Percentiles rank a stretch among this genome's conserved stretches.
Conservation (phyloP, 345 rosid species). For the Eucalyptus caleyi region DNA sequence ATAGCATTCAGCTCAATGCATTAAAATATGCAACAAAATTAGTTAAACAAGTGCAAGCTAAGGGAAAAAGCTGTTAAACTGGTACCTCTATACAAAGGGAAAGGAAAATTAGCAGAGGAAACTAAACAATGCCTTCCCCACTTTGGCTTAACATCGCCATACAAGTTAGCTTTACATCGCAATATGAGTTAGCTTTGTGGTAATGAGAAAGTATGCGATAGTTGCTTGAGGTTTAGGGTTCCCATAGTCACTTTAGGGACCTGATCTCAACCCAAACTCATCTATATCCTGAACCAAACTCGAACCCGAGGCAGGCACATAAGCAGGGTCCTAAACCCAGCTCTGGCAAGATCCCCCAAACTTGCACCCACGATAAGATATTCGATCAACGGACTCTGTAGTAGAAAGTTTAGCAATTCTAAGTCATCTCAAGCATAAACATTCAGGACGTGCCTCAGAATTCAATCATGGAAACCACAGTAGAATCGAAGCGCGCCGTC, state of each 20-base stretch:
- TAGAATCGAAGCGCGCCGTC: background rate
- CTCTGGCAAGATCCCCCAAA: background rate
- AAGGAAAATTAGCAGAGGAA: background rate
- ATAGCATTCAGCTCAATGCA: background rate
- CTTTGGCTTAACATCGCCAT: background rate
- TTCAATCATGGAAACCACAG: background rate
- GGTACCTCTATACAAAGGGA: background rate
- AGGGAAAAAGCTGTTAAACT: background rate
- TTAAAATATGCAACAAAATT: background rate
- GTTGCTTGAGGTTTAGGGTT: background rate
- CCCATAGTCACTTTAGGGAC: background rate
- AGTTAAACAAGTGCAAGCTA: background rate
- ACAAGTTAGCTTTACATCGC: background rate
- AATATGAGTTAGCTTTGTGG: background rate
- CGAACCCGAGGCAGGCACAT: background rate
- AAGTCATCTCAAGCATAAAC: background rate
- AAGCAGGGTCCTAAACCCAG: background rate
- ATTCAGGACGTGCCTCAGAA: background rate
- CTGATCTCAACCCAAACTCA: background rate
- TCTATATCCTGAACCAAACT: background rate
- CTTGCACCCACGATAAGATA: background rate
- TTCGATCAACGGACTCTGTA: background rate
- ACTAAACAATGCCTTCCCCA: background rate
- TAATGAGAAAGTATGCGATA: background rate
- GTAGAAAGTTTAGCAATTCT: background rate